A percentile compares a stretch with the other conserved stretches of the same genome.
These are phyloP conservation scores for Crithidia fasciculata DNA, from an alignment of 208 protist species.

Conservation along the genomic window DNA sequence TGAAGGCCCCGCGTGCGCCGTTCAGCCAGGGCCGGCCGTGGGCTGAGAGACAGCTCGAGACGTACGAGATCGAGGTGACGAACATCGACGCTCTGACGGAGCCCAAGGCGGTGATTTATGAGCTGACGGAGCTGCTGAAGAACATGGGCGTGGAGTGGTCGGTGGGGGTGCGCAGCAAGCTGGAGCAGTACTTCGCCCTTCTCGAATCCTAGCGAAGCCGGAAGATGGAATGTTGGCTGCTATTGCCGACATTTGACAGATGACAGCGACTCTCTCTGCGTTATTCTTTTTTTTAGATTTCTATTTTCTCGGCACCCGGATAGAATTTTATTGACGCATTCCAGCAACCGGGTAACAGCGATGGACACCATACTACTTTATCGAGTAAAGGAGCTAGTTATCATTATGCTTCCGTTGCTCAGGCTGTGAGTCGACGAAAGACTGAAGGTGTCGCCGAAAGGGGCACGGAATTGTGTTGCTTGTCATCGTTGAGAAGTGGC, in stretches of 20 bases:
- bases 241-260: not conserved
- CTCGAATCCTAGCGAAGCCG: slow-evolving; percentile 1
- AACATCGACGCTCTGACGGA: slow-evolving; percentile 36
- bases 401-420: no score
- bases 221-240: not conserved
- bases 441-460: no score
- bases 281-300: no score
- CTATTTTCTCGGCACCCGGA: no score
- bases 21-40: slow-evolving; percentile 29
- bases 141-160: slow-evolving; percentile 63
- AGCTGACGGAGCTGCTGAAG: slow-evolving; percentile 49
- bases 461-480: no score
- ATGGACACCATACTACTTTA: no score
- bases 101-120: slow-evolving; percentile 39
- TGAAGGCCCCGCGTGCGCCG: slow-evolving; percentile 22
- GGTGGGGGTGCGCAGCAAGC: slow-evolving; percentile 54
- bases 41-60: slow-evolving; percentile 33
- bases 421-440: no score
- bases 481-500: no score
- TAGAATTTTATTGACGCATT: no score
- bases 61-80: slow-evolving; percentile 72
- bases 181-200: slow-evolving; percentile 67
- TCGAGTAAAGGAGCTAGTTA: no score
- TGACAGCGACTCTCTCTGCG: not conserved
- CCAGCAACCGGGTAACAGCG: no score